phyloP scores from a whole-genome alignment of 2,329 filamentous ascomycete species.

The Fusarium sp. region DNA sequence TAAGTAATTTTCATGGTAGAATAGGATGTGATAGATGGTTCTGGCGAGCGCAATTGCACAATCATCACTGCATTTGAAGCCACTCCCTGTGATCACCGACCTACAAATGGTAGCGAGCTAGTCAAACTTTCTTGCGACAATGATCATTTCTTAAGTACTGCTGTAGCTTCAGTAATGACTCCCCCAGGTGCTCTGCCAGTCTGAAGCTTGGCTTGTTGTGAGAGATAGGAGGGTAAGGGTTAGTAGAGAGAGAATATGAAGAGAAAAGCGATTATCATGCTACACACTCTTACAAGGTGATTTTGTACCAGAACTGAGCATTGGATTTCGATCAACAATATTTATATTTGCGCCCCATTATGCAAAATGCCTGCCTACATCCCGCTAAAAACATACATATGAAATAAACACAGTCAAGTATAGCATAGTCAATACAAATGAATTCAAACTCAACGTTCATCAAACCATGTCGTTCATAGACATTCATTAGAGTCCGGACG shows the following conservation, averaged over 20 bases:
- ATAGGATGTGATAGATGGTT: neutral
- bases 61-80: neutral
- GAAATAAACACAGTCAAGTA: slow-evolving; percentile 3
- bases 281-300: too few relatives aligned
- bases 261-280: too few relatives aligned
- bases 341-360: slow-evolving; percentile 25
- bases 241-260: neutral
- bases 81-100: too few relatives aligned
- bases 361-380: slow-evolving; percentile 31
- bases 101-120: neutral
- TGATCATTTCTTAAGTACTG: too few relatives aligned
- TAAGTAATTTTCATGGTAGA: too few relatives aligned
- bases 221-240: neutral
- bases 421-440: slow-evolving; percentile 10
- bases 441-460: slow-evolving; percentile 22
- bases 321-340: slow-evolving; percentile 3
- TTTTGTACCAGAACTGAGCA: neutral
- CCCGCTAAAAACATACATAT: slow-evolving; percentile 29
- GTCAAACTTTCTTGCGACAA: neutral
- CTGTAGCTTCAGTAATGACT: neutral
- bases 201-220: neutral
- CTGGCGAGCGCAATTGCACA: neutral
- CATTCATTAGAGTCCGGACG: slow-evolving; percentile 22
- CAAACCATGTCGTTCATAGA: slow-evolving; percentile 15
- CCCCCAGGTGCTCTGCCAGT: too few relatives aligned